A percentile compares a stretch with the other conserved stretches of the same genome.
Conservation (phyloP, 1,284 basidiomycete species). For the Malassezia psittaci region DNA sequence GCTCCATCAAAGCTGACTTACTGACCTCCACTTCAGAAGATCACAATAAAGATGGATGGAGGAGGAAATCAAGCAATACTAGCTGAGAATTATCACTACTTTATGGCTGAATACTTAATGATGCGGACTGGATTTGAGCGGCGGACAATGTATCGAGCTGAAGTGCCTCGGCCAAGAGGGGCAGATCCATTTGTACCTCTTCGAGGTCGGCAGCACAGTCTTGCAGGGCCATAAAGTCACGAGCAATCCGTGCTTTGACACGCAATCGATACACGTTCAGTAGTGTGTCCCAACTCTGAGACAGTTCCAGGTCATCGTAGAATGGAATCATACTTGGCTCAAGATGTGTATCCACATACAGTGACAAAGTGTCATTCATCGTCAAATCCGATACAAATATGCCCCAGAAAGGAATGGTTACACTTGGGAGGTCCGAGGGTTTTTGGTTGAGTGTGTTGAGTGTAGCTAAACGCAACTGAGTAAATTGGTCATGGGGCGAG, state of each 20-base stretch:
- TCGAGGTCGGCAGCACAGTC: neutral
- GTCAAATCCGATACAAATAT: constrained; percentile 39
- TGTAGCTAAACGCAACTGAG: constrained; percentile 50
- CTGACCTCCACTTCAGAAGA: too few relatives aligned
- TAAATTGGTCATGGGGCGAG: constrained; percentile 62
- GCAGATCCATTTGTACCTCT: constrained; percentile 7
- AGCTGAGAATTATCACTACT: too few relatives aligned
- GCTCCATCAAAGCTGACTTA: neutral
- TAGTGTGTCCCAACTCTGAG: constrained; percentile 15
- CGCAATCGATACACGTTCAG: constrained; percentile 17
- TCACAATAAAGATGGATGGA: too few relatives aligned
- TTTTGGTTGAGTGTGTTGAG: constrained; percentile 22
- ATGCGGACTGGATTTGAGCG: constrained; percentile 12
- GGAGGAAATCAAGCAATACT: too few relatives aligned
- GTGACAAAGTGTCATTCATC: constrained; percentile 31
- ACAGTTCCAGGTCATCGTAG: constrained; percentile 17
- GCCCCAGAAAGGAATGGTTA: constrained; percentile 40
- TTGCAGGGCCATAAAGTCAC: constrained; percentile 12
- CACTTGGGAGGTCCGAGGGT: neutral
- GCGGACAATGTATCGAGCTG: constrained; percentile 16
- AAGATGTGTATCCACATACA: constrained; percentile 30
- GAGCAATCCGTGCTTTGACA: constrained; percentile 14
- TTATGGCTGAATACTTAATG: constrained; percentile 8
- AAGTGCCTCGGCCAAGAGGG: constrained; percentile 11
- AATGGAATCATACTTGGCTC: constrained; percentile 15